These are phyloP conservation scores for Talaromyces islandicus DNA, from an alignment of 2,329 filamentous ascomycete species.

Conservation along the genomic window DNA sequence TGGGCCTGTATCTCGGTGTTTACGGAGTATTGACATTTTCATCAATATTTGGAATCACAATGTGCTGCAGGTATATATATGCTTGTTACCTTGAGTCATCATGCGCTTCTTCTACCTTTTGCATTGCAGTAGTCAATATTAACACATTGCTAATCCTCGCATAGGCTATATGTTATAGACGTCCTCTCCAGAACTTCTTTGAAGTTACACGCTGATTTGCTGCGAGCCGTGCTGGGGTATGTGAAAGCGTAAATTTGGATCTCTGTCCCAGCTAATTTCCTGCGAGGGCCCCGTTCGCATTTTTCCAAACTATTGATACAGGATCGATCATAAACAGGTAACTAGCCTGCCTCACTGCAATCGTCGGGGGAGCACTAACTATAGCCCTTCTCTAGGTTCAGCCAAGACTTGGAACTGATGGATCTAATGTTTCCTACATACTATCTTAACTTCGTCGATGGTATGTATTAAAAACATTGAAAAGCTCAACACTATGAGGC, in stretches of 20 bases:
- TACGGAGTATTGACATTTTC: constrained; percentile 1
- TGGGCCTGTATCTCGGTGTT: neutral
- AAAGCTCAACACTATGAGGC: neutral
- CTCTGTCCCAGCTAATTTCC: neutral
- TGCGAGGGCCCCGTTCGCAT: neutral
- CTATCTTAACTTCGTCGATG: neutral
- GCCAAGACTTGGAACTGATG: constrained; percentile 40
- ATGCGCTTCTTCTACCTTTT: neutral
- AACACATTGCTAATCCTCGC: neutral
- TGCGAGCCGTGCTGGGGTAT: neutral
- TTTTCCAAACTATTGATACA: constrained; percentile 2
- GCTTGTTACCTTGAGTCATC: neutral
- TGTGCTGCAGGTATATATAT: neutral
- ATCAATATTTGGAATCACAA: neutral
- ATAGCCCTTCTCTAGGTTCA: constrained; percentile 14
- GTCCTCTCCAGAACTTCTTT: neutral
- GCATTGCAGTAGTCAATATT: neutral
- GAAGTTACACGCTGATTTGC: neutral
- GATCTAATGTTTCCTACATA: constrained; percentile 37
- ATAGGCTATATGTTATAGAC: neutral
- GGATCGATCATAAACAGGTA: constrained; percentile 7
- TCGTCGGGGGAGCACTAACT: neutral
- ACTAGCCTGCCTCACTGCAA: neutral
- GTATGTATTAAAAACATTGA: neutral
- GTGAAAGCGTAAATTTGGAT: neutral